These are phyloP conservation scores for Verticillium klebahnii DNA, from an alignment of 2,329 filamentous ascomycete genomes.

Conservation along the genomic window DNA sequence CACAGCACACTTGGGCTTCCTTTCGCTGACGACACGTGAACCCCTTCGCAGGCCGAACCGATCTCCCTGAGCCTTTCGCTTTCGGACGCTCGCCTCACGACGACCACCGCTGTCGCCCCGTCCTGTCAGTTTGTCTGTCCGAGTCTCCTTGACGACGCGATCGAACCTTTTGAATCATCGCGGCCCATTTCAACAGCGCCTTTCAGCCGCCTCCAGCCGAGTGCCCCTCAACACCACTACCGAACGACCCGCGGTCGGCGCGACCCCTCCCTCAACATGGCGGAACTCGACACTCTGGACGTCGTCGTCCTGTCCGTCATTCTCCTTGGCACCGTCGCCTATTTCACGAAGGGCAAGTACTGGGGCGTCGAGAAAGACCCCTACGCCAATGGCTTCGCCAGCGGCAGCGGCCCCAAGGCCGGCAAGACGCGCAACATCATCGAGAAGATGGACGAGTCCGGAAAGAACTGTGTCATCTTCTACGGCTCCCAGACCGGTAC, in stretches of 20 bases:
- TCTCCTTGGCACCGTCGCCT: constrained; percentile 82
- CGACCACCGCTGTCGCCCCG: not conserved
- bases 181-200: not conserved
- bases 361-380: constrained; percentile 89
- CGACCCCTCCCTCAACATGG: constrained; percentile 56
- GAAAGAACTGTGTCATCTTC: constrained; percentile 97
- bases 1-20: not conserved
- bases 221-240: not conserved
- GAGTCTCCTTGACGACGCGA: not conserved
- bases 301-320: constrained; percentile 83
- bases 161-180: not conserved
- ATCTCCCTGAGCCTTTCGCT: not conserved
- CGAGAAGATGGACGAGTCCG: constrained; percentile 91
- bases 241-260: not conserved
- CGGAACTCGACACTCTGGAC: constrained; percentile 94
- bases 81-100: not conserved
- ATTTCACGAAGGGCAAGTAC: constrained; percentile 95
- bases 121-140: not conserved
- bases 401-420: constrained; percentile 65
- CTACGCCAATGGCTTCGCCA: constrained; percentile 71
- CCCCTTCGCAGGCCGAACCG: not conserved
- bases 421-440: constrained; percentile 88
- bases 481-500: constrained; percentile 98
- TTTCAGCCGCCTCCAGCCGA: not conserved
- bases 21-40: not conserved